phyloP scores from a whole-genome alignment of 2,329 filamentous ascomycete genomes.

The Sporothrix euskadiensis region DNA sequence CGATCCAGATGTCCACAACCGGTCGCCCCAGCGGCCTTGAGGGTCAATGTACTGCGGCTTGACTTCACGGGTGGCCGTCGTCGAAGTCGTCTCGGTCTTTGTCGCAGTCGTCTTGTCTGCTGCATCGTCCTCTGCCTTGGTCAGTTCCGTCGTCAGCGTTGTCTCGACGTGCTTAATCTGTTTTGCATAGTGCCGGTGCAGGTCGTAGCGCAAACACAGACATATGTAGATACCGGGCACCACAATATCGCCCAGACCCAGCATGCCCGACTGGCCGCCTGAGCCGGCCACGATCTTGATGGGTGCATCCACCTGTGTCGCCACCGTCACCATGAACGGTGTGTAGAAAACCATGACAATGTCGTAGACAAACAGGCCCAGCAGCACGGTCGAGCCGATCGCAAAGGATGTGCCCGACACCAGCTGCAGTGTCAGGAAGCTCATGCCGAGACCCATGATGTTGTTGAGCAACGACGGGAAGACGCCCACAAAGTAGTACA shows the following conservation, averaged over 20 bases:
- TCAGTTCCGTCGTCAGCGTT: constrained; percentile 39
- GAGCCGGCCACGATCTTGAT: constrained; percentile 81
- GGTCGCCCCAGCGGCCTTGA: constrained; percentile 77
- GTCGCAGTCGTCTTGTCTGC: constrained; percentile 25
- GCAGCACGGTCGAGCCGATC: constrained; percentile 75
- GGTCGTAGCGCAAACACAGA: constrained; percentile 85
- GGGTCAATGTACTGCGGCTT: constrained; percentile 59
- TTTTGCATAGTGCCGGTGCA: constrained; percentile 77
- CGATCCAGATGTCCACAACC: constrained; percentile 67
- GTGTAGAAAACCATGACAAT: constrained; percentile 91
- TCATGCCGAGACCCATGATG: constrained; percentile 81
- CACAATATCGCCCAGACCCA: constrained; percentile 92
- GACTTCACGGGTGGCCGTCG: constrained; percentile 46
- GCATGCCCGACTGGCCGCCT: constrained; percentile 72
- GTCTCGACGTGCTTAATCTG: constrained; percentile 56
- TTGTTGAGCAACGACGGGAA: constrained; percentile 66
- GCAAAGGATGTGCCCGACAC: constrained; percentile 87
- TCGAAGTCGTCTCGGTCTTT: constrained; percentile 39
- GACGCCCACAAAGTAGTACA: constrained; percentile 66
- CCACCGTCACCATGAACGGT: constrained; percentile 84
- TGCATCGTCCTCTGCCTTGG: constrained; percentile 34
- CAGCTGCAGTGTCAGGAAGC: constrained; percentile 76
- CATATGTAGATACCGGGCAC: constrained; percentile 89
- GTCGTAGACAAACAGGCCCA: constrained; percentile 88
- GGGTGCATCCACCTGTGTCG: constrained; percentile 83